Conservation (phyloP, 345 rosid genomes). For the Acer campestre region DNA sequence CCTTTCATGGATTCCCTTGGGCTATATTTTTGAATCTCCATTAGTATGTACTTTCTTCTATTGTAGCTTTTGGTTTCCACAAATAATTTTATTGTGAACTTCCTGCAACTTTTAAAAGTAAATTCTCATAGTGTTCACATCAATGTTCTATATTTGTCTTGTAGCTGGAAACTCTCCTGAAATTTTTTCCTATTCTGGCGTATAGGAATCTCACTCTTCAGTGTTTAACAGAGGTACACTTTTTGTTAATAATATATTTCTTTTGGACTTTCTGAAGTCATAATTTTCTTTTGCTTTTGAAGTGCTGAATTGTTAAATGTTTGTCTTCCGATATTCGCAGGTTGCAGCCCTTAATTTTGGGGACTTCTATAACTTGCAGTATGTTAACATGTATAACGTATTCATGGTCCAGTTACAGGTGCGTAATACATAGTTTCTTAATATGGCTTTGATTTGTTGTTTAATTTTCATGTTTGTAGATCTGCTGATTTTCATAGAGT, state of each 20-base stretch:
- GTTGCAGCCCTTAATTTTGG: slow-evolving; percentile 93
- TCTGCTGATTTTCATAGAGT: neutral
- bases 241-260: neutral
- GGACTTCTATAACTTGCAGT: slow-evolving; percentile 79
- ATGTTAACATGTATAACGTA: slow-evolving; percentile 74
- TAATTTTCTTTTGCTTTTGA: slow-evolving; percentile 5
- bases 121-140: slow-evolving; percentile 25
- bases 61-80: neutral
- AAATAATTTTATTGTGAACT: slow-evolving; percentile 22
- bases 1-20: slow-evolving; percentile 99
- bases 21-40: slow-evolving; percentile 98
- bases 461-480: neutral
- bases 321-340: slow-evolving; percentile 41
- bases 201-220: slow-evolving; percentile 95
- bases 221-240: slow-evolving; percentile 88
- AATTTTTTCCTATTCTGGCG: slow-evolving; percentile 75
- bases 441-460: neutral
- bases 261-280: neutral
- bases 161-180: slow-evolving; percentile 94
- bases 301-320: neutral
- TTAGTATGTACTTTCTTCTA: slow-evolving; percentile 52
- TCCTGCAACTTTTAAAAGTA: slow-evolving; percentile 8
- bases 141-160: slow-evolving; percentile 24
- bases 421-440: slow-evolving; percentile 8
- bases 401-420: slow-evolving; percentile 94